Evolutionary conservation across 2,329 filamentous ascomycete genomes (phyloP).

Genomic region (Leptographium flavum): DNA sequence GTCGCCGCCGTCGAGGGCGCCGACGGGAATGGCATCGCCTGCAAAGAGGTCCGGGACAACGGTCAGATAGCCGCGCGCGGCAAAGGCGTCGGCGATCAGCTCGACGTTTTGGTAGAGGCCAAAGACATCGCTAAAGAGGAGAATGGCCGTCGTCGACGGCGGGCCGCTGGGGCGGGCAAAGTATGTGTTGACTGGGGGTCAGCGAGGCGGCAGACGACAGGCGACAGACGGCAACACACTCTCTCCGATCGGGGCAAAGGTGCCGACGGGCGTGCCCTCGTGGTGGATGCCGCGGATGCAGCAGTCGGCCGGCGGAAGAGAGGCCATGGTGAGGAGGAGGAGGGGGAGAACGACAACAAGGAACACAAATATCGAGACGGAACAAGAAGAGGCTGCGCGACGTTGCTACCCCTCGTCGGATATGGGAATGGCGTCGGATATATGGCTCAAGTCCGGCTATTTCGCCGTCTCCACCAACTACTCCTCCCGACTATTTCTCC

Average conservation of each 20-base stretch:
- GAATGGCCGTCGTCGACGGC: constrained; percentile 24
- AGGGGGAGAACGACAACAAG: background rate
- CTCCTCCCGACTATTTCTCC: too few species aligned
- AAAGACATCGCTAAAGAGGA: constrained; percentile 34
- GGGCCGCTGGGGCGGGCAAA: constrained; percentile 29
- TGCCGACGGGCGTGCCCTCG: constrained; percentile 26
- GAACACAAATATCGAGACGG: background rate
- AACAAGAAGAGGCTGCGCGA: background rate
- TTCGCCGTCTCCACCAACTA: too few species aligned
- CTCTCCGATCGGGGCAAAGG: background rate
- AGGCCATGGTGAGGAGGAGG: constrained; percentile 30
- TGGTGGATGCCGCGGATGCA: constrained; percentile 38
- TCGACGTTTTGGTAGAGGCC: constrained; percentile 42
- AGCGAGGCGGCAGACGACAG: background rate
- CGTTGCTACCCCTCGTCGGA: too few species aligned
- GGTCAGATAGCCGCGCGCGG: constrained; percentile 56
- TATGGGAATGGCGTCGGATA: background rate
- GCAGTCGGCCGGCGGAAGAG: constrained; percentile 35
- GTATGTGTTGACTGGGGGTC: constrained; percentile 28
- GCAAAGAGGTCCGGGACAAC: constrained; percentile 59
- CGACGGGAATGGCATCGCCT: constrained; percentile 44
- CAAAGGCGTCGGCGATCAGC: constrained; percentile 61
- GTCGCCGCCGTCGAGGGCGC: constrained; percentile 22
- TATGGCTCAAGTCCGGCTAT: background rate
- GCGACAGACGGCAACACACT: background rate